Evolutionary conservation across 495 filamentous ascomycete species (phyloP), one percentile per base, ranked within the genome.

Genomic region (Aspergillus bridgeri): DNA sequence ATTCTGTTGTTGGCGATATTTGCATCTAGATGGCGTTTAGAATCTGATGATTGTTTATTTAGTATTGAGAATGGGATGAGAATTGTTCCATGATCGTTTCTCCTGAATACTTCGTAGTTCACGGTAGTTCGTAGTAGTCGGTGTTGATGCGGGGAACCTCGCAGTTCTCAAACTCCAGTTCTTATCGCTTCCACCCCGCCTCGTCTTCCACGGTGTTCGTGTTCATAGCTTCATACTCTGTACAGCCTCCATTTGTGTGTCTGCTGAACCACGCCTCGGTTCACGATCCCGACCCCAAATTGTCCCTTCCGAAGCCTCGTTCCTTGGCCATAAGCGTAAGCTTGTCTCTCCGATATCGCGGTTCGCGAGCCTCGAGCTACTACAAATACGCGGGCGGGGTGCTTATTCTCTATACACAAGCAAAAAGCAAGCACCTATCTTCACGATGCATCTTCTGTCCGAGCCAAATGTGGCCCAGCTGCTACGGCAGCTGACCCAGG

Each of bases 391-490:
- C 1, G 27, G 27, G 6, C 43, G 43, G 43, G 6, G 43, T 46
- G 20, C 20, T 18, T 18, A 46, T 21, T 29, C 6, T 6, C 11
- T 29, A 1, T 29, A 29, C 5, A 25, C 5, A 52, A 58, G 42
- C 6, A 48, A 25, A 21, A 13, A 23, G 27, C 19, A 48, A 13
- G 22, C 18, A 38, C 15, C 18, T 50, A 51, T 54, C 23, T 27
- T 11, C 62, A 70, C 63, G 46, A 75, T 81, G 77, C 69, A 76
- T 55, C 66, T 80, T 52, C 65, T 81, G 63, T 69, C 78, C 29
- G 69, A 79, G 56, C 65, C 73, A 25, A 53, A 69, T 8, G 66
- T 78, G 46, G 60, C 70, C 48, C 60, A 69, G n/a, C 47, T 75
- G 55, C 76, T 80, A 44, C 65, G 63, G 44, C 56, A 62, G 42